Evolutionary conservation across 140 eudicot genomes (phyloP).

Genomic region (Ambrosia hybrid): DNA sequence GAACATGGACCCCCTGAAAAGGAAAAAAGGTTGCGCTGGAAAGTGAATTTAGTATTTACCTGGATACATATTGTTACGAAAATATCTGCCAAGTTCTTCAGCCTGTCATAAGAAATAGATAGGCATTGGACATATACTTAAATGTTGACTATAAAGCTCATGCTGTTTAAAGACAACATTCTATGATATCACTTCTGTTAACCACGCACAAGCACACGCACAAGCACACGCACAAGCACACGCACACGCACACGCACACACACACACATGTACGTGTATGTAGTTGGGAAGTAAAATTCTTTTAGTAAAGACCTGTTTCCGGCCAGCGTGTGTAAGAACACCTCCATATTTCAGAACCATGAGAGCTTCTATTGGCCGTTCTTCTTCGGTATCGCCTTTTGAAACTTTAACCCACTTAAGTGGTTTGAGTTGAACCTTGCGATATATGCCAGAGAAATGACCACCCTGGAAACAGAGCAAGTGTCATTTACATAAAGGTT

Average conservation of each 20-base stretch:
- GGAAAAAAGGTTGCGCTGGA: constrained; percentile 5
- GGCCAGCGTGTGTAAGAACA: constrained; percentile 97
- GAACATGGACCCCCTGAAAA: constrained; percentile 10
- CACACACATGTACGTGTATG: neutral
- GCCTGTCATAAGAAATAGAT: constrained; percentile 58
- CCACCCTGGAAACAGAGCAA: constrained; percentile 69
- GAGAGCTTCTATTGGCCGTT: constrained; percentile 86
- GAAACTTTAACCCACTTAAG: constrained; percentile 89
- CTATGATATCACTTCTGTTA: constrained; percentile 5
- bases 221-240: too few relatives aligned
- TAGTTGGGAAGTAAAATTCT: neutral
- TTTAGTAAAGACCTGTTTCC: constrained; percentile 70
- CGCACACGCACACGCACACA: neutral
- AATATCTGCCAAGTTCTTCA: constrained; percentile 96
- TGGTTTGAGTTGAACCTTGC: constrained; percentile 98
- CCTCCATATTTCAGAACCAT: constrained; percentile 99
- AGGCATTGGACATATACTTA: neutral
- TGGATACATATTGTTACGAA: constrained; percentile 96
- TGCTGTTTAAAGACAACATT: constrained; percentile 17
- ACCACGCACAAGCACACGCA: neutral
- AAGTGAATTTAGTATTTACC: constrained; percentile 41
- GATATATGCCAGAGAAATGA: constrained; percentile 94
- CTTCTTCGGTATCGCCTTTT: constrained; percentile 89
- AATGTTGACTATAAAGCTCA: constrained; percentile 16
- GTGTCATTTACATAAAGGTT: neutral